phyloP scores from a whole-genome alignment of 805 yeast species.

The Yamadazyma sp. region DNA sequence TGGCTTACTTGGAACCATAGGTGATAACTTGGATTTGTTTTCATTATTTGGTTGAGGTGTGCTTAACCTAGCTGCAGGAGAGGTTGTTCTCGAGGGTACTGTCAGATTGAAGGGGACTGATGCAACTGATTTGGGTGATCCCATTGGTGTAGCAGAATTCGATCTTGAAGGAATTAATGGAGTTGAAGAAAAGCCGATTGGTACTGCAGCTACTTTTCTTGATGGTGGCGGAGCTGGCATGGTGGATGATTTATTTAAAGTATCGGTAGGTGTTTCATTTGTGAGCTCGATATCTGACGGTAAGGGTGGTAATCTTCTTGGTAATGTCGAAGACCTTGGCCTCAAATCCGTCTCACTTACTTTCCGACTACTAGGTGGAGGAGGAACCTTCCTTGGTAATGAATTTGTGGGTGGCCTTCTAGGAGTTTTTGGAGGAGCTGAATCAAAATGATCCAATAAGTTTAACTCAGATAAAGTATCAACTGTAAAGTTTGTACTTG shows the following conservation, averaged over 20 bases:
- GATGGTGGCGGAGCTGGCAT: conserved; percentile 21
- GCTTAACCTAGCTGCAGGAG: background rate
- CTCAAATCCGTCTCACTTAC: conserved; percentile 8
- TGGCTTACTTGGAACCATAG: conserved; percentile 39
- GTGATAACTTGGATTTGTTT: conserved; percentile 13
- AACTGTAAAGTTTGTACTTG: conserved; percentile 17
- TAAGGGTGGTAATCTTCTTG: conserved; percentile 15
- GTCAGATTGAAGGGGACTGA: too few relatives aligned
- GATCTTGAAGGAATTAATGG: conserved; percentile 39
- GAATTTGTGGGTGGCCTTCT: conserved; percentile 7
- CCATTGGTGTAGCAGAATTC: conserved; percentile 25
- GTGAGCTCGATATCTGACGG: conserved; percentile 11
- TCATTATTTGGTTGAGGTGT: conserved; percentile 2
- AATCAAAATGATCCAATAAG: conserved; percentile 27
- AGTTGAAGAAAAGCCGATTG: conserved; percentile 34
- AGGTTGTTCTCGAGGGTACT: background rate
- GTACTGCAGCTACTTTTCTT: conserved; percentile 17
- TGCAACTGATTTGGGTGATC: conserved; percentile 19
- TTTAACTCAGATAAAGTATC: conserved; percentile 35
- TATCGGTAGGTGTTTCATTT: background rate
- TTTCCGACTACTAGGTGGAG: conserved; percentile 22
- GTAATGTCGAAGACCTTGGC: conserved; percentile 1
- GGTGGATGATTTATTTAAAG: conserved; percentile 24
- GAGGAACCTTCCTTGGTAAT: conserved; percentile 15
- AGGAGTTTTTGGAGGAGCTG: conserved; percentile 19